Percentiles rank a stretch among this genome's conserved stretches.
Evolutionary conservation across 2,329 filamentous ascomycete species (phyloP).

Genomic region (Fusarium sororula): DNA sequence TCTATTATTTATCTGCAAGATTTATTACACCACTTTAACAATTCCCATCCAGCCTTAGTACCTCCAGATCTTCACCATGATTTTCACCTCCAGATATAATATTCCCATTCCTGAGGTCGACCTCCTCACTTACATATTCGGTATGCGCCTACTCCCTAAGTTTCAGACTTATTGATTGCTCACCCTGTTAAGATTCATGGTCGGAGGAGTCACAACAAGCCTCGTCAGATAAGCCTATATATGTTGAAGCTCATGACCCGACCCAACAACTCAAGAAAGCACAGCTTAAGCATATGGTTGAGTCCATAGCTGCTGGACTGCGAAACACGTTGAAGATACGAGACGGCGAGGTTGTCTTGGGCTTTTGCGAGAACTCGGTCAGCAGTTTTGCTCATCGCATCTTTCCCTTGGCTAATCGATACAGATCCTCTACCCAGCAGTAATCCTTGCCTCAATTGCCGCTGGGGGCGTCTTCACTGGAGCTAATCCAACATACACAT

Average conservation of each 20-base stretch:
- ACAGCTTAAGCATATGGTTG: neutral
- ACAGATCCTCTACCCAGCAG: neutral
- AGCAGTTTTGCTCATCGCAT: neutral
- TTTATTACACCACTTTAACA: fast-evolving
- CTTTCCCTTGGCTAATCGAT: neutral
- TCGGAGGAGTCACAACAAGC: neutral
- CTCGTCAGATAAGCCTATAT: neutral
- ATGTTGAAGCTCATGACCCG: neutral
- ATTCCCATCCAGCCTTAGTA: fast-evolving
- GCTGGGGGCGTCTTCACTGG: conserved; percentile 6
- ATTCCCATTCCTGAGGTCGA: neutral
- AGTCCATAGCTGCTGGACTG: neutral
- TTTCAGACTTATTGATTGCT: neutral
- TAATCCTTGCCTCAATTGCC: neutral
- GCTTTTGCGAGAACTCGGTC: conserved; percentile 1
- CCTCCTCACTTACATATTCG: neutral
- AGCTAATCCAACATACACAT: neutral
- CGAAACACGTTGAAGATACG: neutral
- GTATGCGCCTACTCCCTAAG: fast-evolving
- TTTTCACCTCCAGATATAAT: neutral
- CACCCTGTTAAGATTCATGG: neutral
- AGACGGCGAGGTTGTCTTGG: neutral
- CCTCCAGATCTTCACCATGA: neutral
- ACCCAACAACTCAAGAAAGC: neutral
- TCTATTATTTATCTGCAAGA: fast-evolving